Evolutionary conservation across 2,329 filamentous ascomycete species (phyloP).

Genomic region (Escovopsis sp.): DNA sequence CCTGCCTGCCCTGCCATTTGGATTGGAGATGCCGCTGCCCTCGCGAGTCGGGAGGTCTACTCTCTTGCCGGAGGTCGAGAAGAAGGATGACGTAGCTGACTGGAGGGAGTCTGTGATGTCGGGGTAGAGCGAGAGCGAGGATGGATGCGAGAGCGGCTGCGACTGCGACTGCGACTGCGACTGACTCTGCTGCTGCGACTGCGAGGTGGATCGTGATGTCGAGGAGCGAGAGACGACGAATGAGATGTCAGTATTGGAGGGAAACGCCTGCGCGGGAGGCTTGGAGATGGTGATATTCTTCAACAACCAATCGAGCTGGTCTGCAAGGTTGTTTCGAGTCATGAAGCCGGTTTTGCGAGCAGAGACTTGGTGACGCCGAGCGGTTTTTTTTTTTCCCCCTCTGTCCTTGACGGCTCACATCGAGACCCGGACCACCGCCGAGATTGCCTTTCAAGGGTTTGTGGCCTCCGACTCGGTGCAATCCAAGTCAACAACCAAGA

Average conservation of each 20-base stretch:
- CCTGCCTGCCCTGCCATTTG: conserved; percentile 10
- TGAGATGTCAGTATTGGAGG: conserved; percentile 16
- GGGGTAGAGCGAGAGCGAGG: too few species aligned
- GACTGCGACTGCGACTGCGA: too few species aligned
- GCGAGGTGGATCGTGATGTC: conserved; percentile 12
- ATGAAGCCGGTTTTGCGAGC: conserved; percentile 30
- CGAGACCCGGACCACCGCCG: too few species aligned
- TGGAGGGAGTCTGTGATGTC: background rate
- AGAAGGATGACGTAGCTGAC: background rate
- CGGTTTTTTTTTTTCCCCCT: too few species aligned
- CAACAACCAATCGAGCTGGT: conserved; percentile 44
- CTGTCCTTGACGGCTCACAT: too few species aligned
- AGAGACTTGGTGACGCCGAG: too few species aligned
- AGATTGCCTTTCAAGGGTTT: too few species aligned
- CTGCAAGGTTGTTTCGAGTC: conserved; percentile 46
- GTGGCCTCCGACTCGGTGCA: too few species aligned
- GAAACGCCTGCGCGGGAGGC: conserved; percentile 24
- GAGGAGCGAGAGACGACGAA: conserved; percentile 9
- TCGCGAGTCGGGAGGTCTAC: background rate
- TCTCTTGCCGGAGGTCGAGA: conserved; percentile 1
- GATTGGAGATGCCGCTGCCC: conserved; percentile 9
- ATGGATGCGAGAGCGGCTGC: too few species aligned
- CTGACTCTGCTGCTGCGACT: conserved; percentile 2
- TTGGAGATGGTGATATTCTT: conserved; percentile 28
- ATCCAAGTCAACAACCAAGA: too few species aligned